Base-by-base conservation (phyloP, 805 yeast genomes). In the Kodamaea kakaduensis region DNA sequence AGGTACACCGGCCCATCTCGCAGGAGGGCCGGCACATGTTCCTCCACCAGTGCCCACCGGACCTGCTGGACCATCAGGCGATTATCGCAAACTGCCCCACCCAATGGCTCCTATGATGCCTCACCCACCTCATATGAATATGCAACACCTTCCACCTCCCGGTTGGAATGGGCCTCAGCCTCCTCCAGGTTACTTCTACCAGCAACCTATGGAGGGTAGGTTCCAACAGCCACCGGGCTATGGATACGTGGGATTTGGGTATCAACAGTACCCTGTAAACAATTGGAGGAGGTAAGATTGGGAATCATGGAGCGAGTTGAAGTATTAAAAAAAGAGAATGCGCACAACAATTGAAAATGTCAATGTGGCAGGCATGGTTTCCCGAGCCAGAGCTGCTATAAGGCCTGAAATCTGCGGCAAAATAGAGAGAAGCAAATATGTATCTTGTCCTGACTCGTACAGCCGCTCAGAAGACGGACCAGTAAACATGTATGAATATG, bases 201-300 rank as follows among this genome's bases (percentile, higher is more conserved):
- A 12, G 27, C 27, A 25, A 13, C 27, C 27, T 6, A 14, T 25
- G 27, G 27, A 25, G 27, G 27, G 27, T 6, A 5, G 27, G 6
- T 25, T 25, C 27, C 27, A 25, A 17, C 27, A 25, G 16, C 63
- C 64, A 7, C 68, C 65, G 12, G 65, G 64, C 1, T 64, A 60
- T 38, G 52, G 61, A 6, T 66, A 64, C 42, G 38, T 34, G 16
- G 27, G 25, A 13, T 34, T 34, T 28, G 32, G 27, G 14, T 30
- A 31, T 10, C 38, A 34, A 33, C 55, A 38, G 9, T 44, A 40
- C 14, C 55, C 54, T 9, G 45, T 49, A 3, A 50, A 50, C 26
- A 52, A 46, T 28, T 55, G 61, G 60, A 46, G 58, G 41, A 40
- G 58, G 37, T 54, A 34, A 19, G 28, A 36, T 17, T 24, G n/a